A percentile compares a stretch with the other conserved stretches of the same genome.
Conservation (phyloP, 1,284 basidiomycete species). For the Heliocybe sulcata region DNA sequence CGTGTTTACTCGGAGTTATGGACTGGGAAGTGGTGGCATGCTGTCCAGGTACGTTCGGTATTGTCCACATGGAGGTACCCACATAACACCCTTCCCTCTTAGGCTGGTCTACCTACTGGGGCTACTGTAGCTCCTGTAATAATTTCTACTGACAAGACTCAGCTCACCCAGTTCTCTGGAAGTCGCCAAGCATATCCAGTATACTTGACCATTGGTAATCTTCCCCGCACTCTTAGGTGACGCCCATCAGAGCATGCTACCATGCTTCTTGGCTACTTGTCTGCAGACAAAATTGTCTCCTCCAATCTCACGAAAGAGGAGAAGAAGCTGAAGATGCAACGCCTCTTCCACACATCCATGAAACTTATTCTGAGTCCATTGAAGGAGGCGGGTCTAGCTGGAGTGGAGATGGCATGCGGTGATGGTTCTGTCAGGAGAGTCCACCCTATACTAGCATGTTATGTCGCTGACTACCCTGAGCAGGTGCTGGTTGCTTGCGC, state of each 20-base stretch:
- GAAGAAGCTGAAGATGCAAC: neutral
- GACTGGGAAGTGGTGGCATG: conserved; percentile 12
- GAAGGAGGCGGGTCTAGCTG: conserved; percentile 16
- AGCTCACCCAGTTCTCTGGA: conserved; percentile 7
- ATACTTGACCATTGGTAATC: conserved; percentile 6
- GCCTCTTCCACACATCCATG: conserved; percentile 18
- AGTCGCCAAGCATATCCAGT: conserved; percentile 3
- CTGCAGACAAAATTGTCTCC: conserved; percentile 7
- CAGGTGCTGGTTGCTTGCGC: conserved; percentile 18
- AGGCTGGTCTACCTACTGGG: conserved; percentile 3
- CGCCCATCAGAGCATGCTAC: conserved; percentile 2
- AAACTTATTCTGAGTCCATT: conserved; percentile 17
- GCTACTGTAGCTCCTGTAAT: conserved; percentile 7
- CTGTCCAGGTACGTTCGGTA: neutral
- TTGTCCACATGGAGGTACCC: neutral
- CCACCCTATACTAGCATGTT: conserved; percentile 19
- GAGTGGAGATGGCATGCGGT: conserved; percentile 18
- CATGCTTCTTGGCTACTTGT: conserved; percentile 11
- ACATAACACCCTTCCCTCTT: neutral
- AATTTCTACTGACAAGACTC: conserved; percentile 11
- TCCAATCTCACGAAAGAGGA: conserved; percentile 4
- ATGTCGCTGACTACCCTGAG: conserved; percentile 26
- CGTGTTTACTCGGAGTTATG: conserved; percentile 10
- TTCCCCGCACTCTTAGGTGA: conserved; percentile 3
- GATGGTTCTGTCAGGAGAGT: conserved; percentile 17